phyloP scores from a whole-genome alignment of 305 asterid genomes.

The Ruellia speciosa region DNA sequence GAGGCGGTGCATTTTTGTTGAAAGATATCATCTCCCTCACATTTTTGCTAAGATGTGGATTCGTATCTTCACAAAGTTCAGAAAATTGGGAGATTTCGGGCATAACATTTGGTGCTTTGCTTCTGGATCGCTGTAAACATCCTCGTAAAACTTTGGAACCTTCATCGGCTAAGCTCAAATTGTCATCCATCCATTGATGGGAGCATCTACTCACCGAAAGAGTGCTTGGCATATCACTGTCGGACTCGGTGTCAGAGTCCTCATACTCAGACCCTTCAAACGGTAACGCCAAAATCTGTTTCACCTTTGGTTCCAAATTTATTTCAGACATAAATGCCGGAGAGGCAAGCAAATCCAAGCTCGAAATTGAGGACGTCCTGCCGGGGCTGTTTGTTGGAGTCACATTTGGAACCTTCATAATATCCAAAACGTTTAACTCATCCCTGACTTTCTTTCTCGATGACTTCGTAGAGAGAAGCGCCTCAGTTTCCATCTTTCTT shows the following conservation, averaged over 20 bases:
- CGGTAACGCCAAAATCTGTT: constrained; percentile 24
- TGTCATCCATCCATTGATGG: constrained; percentile 50
- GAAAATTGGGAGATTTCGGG: constrained; percentile 18
- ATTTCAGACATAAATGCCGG: constrained; percentile 42
- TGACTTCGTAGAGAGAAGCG: constrained; percentile 24
- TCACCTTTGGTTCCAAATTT: constrained; percentile 44
- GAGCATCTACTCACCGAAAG: constrained; percentile 48
- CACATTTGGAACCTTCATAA: constrained; percentile 63
- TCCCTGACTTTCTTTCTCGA: constrained; percentile 15
- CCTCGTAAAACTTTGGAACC: constrained; percentile 31
- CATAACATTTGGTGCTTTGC: constrained; percentile 26
- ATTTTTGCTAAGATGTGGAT: constrained; percentile 29
- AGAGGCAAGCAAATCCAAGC: constrained; percentile 43
- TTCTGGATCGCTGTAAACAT: constrained; percentile 26
- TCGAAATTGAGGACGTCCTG: constrained; percentile 47
- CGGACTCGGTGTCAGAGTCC: constrained; percentile 51
- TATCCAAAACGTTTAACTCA: constrained; percentile 26
- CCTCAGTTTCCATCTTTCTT: constrained; percentile 25
- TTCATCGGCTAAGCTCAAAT: constrained; percentile 44
- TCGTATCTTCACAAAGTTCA: constrained; percentile 22
- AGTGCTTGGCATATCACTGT: constrained; percentile 47
- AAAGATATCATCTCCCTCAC: constrained; percentile 54
- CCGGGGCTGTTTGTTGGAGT: constrained; percentile 82
- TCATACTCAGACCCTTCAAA: constrained; percentile 23
- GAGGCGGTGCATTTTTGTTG: constrained; percentile 33